Percentiles rank a stretch among this genome's conserved stretches.
Conservation (phyloP, 108 stramenopile genomes). For the Conticribra guillardii region DNA sequence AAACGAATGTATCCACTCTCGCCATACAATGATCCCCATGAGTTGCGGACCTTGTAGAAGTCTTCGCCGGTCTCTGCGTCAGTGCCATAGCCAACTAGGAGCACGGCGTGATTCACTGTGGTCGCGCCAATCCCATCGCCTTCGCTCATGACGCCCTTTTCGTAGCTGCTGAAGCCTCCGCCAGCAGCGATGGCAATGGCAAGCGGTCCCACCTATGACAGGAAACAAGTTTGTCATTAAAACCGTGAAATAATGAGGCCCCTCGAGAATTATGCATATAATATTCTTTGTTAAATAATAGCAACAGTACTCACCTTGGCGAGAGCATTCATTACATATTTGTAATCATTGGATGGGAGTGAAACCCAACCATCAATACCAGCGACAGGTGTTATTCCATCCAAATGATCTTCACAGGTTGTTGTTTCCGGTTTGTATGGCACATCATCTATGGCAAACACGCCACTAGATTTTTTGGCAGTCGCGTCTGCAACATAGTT, state of each 20-base stretch:
- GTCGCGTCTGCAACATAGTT: conserved; percentile 62
- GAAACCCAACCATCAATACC: conserved; percentile 72
- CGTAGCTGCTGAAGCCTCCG: conserved; percentile 8
- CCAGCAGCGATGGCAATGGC: conserved; percentile 74
- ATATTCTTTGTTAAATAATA: neutral
- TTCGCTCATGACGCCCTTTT: conserved; percentile 20
- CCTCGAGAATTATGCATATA: neutral
- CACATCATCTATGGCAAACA: conserved; percentile 35
- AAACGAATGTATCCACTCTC: conserved; percentile 85
- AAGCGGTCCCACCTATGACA: conserved; percentile 55
- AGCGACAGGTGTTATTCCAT: conserved; percentile 56
- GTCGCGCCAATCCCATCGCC: conserved; percentile 36
- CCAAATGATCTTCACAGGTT: conserved; percentile 17
- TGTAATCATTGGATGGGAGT: conserved; percentile 81
- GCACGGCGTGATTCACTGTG: conserved; percentile 85
- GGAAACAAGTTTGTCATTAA: neutral
- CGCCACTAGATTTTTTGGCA: conserved; percentile 28
- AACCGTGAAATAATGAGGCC: neutral
- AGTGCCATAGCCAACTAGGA: conserved; percentile 85
- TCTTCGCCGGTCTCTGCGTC: conserved; percentile 69
- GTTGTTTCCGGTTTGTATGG: conserved; percentile 9
- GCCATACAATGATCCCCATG: conserved; percentile 85
- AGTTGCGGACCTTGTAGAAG: conserved; percentile 87
- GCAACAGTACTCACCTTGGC: conserved; percentile 55
- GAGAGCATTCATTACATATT: conserved; percentile 79